Evolutionary conservation across 768 basidiomycete species (phyloP), one percentile per base, ranked within the genome.

Genomic region (Paxillus involutus): DNA sequence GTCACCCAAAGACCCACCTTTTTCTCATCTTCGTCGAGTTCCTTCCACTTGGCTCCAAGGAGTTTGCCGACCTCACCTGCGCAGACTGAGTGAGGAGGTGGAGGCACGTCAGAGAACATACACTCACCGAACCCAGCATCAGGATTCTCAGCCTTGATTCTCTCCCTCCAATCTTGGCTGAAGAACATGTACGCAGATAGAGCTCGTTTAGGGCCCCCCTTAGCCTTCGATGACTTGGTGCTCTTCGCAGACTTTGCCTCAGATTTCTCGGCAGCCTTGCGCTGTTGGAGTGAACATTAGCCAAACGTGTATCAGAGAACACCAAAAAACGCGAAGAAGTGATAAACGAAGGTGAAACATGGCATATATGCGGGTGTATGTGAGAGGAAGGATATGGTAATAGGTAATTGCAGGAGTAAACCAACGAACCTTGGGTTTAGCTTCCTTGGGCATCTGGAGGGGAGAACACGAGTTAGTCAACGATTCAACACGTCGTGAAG

Each of bases 171-270:
- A 72, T 94, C 95, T 72, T 94, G 91, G 63, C 85, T 87, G 81
- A 98, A 98, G 88, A 94, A 94, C 96, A 98, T 97, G 78, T 97
- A 98, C 39, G 96, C 94, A 30, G 94, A 97, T 44, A 97, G 80
- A 0, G 92, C 89, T 50, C 94, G 85, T 77, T 98, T 97, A 57
- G 93, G 94, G 0, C 68, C 69, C 14, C 70, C 69, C 60, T 70
- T 70, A 43, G 87, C 84, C 72, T 89, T 88, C 26, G 26, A 26
- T 70, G 93, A 86, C 74, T 91, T 93, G 75, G 88, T 84, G 55
- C 72, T 71, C 67, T 84, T 85, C 59, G 79, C 60, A 21, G 58
- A 56, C 57, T 70, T 70, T 8, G 61, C 67, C 63, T 88, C 86
- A 21, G 80, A 77, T 75, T 89, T 89, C 63, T 84, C 84, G 49